Evolutionary conservation across 768 basidiomycete species (phyloP).

Genomic region (Naganishia vishniacii): DNA sequence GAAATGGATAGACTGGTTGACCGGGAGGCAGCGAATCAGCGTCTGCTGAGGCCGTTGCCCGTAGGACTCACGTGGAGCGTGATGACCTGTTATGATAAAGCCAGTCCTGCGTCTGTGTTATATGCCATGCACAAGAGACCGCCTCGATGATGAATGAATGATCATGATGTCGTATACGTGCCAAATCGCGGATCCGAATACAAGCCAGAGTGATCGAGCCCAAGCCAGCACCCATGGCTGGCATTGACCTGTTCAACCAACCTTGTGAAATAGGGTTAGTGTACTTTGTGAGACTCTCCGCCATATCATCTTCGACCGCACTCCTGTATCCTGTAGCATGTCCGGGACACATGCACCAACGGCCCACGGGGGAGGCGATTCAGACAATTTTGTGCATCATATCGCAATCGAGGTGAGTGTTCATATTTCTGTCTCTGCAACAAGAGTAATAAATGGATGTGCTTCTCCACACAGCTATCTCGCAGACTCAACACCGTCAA

Average conservation of each 20-base stretch:
- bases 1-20: not conserved
- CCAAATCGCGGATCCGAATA: constrained; percentile 1
- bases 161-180: not conserved
- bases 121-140: too few species aligned
- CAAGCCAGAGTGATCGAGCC: not conserved
- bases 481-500: constrained; percentile 71
- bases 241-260: too few species aligned
- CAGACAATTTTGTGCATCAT: constrained; percentile 43
- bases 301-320: not conserved
- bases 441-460: not conserved
- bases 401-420: constrained; percentile 46
- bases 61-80: too few species aligned
- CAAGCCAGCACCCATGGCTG: too few species aligned
- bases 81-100: too few species aligned
- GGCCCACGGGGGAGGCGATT: not conserved
- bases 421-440: not conserved
- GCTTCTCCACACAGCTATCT: constrained; percentile 70
- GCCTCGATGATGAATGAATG: not conserved
- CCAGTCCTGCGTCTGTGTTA: too few species aligned
- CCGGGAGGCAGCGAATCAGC: not conserved
- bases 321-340: not conserved
- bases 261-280: too few species aligned
- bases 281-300: not conserved
- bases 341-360: not conserved
- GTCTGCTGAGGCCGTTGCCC: too few species aligned